Conservation (phyloP, 108 stramenopile genomes). For the Nitzschia sp. region DNA sequence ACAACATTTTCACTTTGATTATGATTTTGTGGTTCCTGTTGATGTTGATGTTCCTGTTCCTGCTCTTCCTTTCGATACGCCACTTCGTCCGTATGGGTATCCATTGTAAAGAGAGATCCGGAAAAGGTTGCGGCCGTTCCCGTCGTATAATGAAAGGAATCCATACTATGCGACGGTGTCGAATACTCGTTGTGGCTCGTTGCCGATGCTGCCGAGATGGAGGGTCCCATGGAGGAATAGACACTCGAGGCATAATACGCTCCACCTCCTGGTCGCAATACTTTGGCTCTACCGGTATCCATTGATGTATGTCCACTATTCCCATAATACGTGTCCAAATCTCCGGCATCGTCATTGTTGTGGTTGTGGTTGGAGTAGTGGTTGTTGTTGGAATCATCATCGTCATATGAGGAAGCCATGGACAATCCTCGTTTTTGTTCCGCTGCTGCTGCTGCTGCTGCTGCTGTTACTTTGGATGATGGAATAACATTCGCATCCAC, state of each 20-base stretch:
- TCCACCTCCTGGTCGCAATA: no score
- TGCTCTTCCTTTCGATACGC: neutral
- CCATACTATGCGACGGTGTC: neutral
- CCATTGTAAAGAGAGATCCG: neutral
- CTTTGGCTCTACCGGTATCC: neutral
- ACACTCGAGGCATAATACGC: neutral
- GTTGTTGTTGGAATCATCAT: no score
- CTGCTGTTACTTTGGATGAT: no score
- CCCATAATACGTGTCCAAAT: no score
- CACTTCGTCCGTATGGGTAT: conserved; percentile 8
- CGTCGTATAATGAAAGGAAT: neutral
- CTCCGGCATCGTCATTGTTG: no score
- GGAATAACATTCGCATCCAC: no score
- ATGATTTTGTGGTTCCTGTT: neutral
- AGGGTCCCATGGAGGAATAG: neutral
- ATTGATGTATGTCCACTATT: neutral
- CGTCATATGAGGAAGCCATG: no score
- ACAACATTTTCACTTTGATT: no score
- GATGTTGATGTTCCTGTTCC: neutral
- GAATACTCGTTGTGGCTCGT: neutral
- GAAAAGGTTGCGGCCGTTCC: neutral
- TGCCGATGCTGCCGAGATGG: neutral
- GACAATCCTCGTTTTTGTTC: no score
- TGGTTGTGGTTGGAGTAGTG: no score
- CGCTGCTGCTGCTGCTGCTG: no score